Base-by-base conservation (phyloP, 768 basidiomycete genomes). In the Leccinum subgranulosum region DNA sequence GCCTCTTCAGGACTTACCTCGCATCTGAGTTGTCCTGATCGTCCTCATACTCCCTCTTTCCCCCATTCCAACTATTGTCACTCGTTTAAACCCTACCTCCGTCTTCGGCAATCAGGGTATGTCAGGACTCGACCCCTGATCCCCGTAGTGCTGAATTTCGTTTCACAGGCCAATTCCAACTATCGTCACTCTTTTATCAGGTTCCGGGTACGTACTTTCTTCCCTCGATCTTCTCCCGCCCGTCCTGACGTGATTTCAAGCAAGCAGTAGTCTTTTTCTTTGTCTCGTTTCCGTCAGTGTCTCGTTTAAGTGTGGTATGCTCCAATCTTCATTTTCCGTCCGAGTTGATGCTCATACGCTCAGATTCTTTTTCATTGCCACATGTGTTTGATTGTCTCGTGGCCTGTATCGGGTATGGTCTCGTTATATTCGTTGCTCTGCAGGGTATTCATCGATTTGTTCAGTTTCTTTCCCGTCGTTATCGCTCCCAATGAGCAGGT, bases 181-280 rank as follows among this genome's bases (percentile, higher is more conserved):
- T 49, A 56, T 66, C 12, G 55, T 65, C 60, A 51, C 17, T 55
- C 64, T 2, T 62, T 65, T 61, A n/a, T 28, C 23, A n/a, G 8
- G 39, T 28, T 48, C 8, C 27, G 6, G 47, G 47, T 48, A n/a
- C 3, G 25, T 2, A 28, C 14, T 9, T 19, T 15, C 23, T 15
- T 28, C 47, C 14, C 23, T 48, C 17, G 3, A 43, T 25, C 15
- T 28, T 48, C 25, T 25, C 11, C 11, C 12, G 7, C 10, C 12
- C 12, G 3, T 48, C 19, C 47, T 48, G 47, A 48, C 5, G 6
- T n/a, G 9, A 10, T 10, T 48, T n/a, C 47, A 48, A 48, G 47
- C 34, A 34, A 17, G 15, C 25, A 27, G 5, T 8, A 48, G 47
- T 48, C 7, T 19, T 28, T 12, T 48, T 48, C 3, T 28, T 25